Evolutionary conservation across 2,329 filamentous ascomycete species (phyloP).

Genomic region (Didymella keratinophila): DNA sequence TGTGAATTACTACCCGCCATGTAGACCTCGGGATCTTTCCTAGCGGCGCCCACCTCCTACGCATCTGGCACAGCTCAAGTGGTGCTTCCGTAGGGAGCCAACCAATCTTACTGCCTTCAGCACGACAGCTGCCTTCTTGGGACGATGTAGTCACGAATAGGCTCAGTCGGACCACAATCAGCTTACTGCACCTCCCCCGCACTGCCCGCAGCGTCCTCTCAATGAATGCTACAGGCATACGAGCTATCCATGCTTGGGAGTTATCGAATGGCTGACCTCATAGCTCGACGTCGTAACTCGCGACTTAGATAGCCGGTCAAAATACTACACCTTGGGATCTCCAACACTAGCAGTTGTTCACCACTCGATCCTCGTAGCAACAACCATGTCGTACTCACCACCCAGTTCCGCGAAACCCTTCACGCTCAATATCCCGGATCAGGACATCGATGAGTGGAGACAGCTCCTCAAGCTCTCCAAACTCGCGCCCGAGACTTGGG

Average conservation of each 20-base stretch:
- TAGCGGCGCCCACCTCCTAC: not conserved
- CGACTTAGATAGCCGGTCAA: constrained; percentile 11
- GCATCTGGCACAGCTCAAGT: not conserved
- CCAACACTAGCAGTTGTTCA: not conserved
- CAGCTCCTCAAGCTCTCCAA: constrained; percentile 49
- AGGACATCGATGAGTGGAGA: constrained; percentile 46
- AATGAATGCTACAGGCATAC: not conserved
- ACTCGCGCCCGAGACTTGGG: constrained; percentile 43
- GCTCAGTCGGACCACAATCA: not conserved
- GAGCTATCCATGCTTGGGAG: not conserved
- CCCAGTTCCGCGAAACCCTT: constrained; percentile 44
- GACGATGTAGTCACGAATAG: not conserved
- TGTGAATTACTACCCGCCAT: not conserved
- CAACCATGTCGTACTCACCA: constrained; percentile 44
- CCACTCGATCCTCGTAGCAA: not conserved
- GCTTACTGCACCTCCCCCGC: not conserved
- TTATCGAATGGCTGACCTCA: constrained; percentile 11
- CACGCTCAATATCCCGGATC: constrained; percentile 44
- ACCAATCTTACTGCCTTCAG: not conserved
- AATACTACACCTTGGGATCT: not conserved
- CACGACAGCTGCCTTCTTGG: not conserved
- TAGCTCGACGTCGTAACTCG: not conserved
- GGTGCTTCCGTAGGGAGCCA: not conserved
- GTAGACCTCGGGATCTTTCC: not conserved
- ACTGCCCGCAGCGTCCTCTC: not conserved